phyloP scores from a whole-genome alignment of 768 basidiomycete species.

The Rhodotorula babjevae region DNA sequence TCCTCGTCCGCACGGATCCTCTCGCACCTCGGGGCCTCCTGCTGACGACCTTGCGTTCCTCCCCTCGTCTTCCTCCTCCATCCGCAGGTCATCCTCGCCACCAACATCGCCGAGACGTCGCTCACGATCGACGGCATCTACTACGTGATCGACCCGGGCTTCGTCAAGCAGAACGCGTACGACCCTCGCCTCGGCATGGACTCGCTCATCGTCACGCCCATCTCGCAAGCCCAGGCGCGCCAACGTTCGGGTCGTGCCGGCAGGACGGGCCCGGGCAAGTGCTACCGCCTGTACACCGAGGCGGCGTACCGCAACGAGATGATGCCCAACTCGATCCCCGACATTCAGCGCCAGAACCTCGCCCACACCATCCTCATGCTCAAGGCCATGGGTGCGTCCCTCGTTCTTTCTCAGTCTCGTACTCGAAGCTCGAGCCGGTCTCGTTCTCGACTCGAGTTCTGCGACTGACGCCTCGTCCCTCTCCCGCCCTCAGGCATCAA shows the following conservation, averaged over 20 bases:
- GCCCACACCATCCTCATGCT: slow-evolving; percentile 90
- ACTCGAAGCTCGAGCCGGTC: too few species aligned
- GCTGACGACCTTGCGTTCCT: background rate
- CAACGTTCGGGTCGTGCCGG: slow-evolving; percentile 96
- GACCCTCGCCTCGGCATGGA: slow-evolving; percentile 99
- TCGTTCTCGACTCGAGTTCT: background rate
- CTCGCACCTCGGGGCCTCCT: too few species aligned
- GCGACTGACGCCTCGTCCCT: background rate
- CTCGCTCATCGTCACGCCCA: slow-evolving; percentile 89
- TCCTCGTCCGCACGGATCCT: too few species aligned
- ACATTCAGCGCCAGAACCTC: slow-evolving; percentile 98
- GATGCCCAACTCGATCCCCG: slow-evolving; percentile 93
- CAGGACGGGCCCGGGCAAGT: slow-evolving; percentile 94
- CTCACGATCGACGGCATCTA: slow-evolving; percentile 99
- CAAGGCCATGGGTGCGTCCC: slow-evolving; percentile 61
- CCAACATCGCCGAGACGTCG: slow-evolving; percentile 99
- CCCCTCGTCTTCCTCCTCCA: too few species aligned
- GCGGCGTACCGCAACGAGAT: slow-evolving; percentile 96
- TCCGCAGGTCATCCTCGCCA: slow-evolving; percentile 76
- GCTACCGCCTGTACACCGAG: slow-evolving; percentile 95
- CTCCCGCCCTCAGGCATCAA: slow-evolving; percentile 66
- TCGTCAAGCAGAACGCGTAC: slow-evolving; percentile 98
- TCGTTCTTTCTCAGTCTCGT: too few species aligned
- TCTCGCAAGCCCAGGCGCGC: slow-evolving; percentile 93
- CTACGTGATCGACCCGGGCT: slow-evolving; percentile 98